phyloP scores from a whole-genome alignment of 345 rosid species.

The Mallotus nudiflorus region DNA sequence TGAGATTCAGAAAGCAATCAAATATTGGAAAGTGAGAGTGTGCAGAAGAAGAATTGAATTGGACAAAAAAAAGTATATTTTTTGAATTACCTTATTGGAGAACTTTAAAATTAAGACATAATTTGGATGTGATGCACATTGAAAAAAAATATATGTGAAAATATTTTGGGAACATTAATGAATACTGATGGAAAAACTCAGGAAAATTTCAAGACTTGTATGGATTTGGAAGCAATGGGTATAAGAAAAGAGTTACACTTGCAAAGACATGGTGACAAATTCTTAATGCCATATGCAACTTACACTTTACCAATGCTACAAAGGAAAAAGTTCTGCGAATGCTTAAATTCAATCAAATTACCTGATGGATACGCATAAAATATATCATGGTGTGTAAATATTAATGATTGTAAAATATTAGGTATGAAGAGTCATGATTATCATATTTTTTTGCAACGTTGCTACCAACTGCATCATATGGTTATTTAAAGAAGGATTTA shows the following conservation, averaged over 20 bases:
- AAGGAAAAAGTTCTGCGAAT: not conserved
- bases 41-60: not conserved
- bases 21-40: not conserved
- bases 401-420: not conserved
- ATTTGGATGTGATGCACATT: too few relatives aligned
- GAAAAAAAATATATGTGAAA: not conserved
- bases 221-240: too few relatives aligned
- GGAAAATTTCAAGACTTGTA: too few relatives aligned
- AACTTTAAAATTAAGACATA: too few relatives aligned
- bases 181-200: too few relatives aligned
- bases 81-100: too few relatives aligned
- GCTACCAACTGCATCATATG: not conserved
- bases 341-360: not conserved
- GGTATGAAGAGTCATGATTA: slow-evolving; percentile 5
- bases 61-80: not conserved
- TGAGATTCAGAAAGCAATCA: not conserved
- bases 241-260: too few relatives aligned
- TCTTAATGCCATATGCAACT: not conserved
- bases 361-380: not conserved
- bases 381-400: not conserved
- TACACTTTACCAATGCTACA: not conserved
- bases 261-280: too few relatives aligned
- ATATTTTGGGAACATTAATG: too few relatives aligned
- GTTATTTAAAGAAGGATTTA: too few relatives aligned
- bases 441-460: not conserved